These are phyloP conservation scores for Arxiozyma heterogenica DNA, from an alignment of 1,139 yeast genomes.

Conservation along the genomic window DNA sequence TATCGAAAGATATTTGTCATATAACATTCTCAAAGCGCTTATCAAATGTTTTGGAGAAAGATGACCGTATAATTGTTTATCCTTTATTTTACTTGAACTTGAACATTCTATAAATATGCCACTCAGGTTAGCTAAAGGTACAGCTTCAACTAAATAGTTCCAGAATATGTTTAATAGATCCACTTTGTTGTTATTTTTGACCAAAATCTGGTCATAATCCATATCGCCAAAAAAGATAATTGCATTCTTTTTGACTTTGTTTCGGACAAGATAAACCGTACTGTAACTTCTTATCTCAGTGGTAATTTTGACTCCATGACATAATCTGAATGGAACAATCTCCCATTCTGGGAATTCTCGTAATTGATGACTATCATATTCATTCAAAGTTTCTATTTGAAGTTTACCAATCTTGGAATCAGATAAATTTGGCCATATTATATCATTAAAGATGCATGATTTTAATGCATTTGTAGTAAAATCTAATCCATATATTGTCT, in stretches of 20 bases:
- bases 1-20: conserved; percentile 9
- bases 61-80: conserved; percentile 60
- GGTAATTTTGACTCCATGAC: conserved; percentile 19
- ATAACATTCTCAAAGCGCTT: conserved; percentile 43
- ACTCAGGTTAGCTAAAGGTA: conserved; percentile 35
- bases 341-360: conserved; percentile 17
- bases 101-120: conserved; percentile 76
- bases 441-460: conserved; percentile 52
- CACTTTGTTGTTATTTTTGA: conserved; percentile 5
- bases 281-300: conserved; percentile 26
- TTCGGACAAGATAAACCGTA: conserved; percentile 47
- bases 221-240: conserved; percentile 54
- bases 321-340: conserved; percentile 15
- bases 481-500: conserved; percentile 45
- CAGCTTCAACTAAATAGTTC: conserved; percentile 43
- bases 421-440: conserved; percentile 63
- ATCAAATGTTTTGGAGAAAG: conserved; percentile 58
- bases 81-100: conserved; percentile 40
- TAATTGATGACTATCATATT: conserved; percentile 5
- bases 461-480: conserved; percentile 47
- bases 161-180: conserved; percentile 46
- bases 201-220: conserved; percentile 7
- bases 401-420: conserved; percentile 13
- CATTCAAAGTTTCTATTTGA: conserved; percentile 8
- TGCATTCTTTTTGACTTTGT: conserved; percentile 29